Base-by-base conservation (phyloP, 768 basidiomycete species). In the Lactarius akahatsu region DNA sequence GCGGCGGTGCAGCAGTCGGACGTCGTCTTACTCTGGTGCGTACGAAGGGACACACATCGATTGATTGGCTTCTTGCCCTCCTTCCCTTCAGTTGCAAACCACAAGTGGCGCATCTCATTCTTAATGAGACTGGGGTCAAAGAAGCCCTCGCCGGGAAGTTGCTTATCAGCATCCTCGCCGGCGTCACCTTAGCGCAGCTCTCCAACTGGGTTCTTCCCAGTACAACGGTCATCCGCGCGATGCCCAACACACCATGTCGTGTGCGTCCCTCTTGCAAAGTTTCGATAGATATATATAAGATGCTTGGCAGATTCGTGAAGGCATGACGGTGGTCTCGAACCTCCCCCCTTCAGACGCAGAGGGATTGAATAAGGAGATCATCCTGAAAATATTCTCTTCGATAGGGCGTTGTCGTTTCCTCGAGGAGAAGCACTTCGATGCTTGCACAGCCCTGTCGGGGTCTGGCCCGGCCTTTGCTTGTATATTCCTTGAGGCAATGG, bases 341-440 rank as follows among this genome's bases (percentile, higher is more conserved):
- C 81, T 96, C 45, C 85, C 86, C 5, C 71, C 78, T 3, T 82
- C 82, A 40, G 71, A 78, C 23, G 75, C 83, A 50, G 75, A 80
- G n/a, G 86, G 86, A 45, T 79, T 83, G 13, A 86, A 93, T 75
- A 84, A 83, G 58, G 77, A 79, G 11, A 89, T 96, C 71, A 89
- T 97, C 72, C 81, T 92, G 64, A 91, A 92, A 73, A 95, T 99
- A 71, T 98, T 99, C 82, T 94, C 93, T 23, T 96, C 97, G 41
- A 96, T 98, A 73, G 97, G 97, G 47, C 87, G 92, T 32, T 96
- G 94, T 76, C 89, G 94, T 20, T 95, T 97, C 82, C 84, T 99
- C 40, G 96, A 98, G 61, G 97, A 99, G 77, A 98, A 96, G 76
- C 92, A 98, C 76, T 99, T 99, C 72, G 96, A 99, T 78, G 96